Evolutionary conservation across 768 basidiomycete species (phyloP).

Genomic region (Phanerochaete carnosa): DNA sequence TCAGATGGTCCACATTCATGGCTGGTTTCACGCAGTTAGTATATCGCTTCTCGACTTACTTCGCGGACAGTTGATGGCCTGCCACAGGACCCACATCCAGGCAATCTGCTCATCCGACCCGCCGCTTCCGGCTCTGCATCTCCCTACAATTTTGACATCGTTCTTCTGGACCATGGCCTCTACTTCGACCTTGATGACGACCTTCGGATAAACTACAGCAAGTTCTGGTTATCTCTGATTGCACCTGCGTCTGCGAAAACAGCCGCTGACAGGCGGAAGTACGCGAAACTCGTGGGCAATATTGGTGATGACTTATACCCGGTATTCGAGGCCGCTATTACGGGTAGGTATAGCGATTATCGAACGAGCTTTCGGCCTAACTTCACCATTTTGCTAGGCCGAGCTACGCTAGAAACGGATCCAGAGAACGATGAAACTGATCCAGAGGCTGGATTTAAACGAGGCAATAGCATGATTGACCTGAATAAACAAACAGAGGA

Average conservation of each 20-base stretch:
- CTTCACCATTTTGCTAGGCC: slow-evolving; percentile 32
- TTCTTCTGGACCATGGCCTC: slow-evolving; percentile 88
- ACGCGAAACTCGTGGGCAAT: slow-evolving; percentile 89
- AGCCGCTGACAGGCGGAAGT: slow-evolving; percentile 71
- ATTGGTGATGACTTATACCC: slow-evolving; percentile 91
- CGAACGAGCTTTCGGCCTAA: neutral
- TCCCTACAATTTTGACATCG: slow-evolving; percentile 95
- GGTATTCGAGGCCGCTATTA: slow-evolving; percentile 92
- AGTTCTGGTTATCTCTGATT: slow-evolving; percentile 90
- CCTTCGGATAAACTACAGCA: slow-evolving; percentile 79
- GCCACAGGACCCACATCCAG: slow-evolving; percentile 83
- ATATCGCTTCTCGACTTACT: neutral
- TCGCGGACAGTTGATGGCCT: neutral
- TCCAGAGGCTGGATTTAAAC: slow-evolving; percentile 38
- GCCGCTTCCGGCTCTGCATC: slow-evolving; percentile 59
- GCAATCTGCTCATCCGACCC: slow-evolving; percentile 89
- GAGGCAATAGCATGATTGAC: slow-evolving; percentile 78
- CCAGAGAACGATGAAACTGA: slow-evolving; percentile 42
- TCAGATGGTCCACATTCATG: slow-evolving; percentile 94
- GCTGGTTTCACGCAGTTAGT: slow-evolving; percentile 82
- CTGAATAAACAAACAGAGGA: slow-evolving; percentile 66
- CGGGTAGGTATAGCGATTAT: slow-evolving; percentile 38
- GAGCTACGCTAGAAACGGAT: slow-evolving; percentile 68
- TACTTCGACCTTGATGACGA: slow-evolving; percentile 88
- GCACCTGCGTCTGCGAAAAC: slow-evolving; percentile 63